phyloP scores from a whole-genome alignment of 306 rosid species.

The Malus fusca region DNA sequence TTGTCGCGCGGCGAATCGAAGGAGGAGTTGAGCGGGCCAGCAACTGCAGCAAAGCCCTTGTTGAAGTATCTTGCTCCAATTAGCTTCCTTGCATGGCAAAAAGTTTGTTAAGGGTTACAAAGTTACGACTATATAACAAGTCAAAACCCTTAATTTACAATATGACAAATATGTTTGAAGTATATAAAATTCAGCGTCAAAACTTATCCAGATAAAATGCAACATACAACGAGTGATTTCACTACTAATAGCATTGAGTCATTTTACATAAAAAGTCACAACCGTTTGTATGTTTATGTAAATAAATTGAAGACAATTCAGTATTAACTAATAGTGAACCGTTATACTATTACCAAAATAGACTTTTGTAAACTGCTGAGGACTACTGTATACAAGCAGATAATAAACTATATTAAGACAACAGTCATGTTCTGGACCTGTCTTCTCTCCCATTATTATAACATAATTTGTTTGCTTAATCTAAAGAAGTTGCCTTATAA shows the following conservation, averaged over 20 bases:
- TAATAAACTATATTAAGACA: background rate
- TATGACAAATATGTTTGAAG: background rate
- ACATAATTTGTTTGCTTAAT: background rate
- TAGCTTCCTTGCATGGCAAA: slow-evolving; percentile 48
- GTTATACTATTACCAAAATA: background rate
- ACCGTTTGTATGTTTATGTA: no score
- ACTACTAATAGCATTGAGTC: background rate
- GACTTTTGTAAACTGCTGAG: background rate
- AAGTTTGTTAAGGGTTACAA: background rate
- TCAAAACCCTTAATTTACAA: background rate
- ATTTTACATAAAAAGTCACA: background rate
- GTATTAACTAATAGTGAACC: no score
- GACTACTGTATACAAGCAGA: background rate
- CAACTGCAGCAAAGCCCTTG: slow-evolving; percentile 52
- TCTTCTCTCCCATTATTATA: background rate
- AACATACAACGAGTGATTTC: no score
- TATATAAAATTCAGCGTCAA: background rate
- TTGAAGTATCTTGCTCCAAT: slow-evolving; percentile 88
- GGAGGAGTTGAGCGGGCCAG: slow-evolving; percentile 46
- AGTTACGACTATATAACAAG: background rate
- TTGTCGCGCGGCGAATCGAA: slow-evolving; percentile 62
- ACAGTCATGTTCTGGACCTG: background rate
- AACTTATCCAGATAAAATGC: no score
- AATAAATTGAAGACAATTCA: no score
- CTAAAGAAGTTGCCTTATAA: background rate